Conservation (phyloP, 2,329 filamentous ascomycete species). For the Endocalyx cinctus region DNA sequence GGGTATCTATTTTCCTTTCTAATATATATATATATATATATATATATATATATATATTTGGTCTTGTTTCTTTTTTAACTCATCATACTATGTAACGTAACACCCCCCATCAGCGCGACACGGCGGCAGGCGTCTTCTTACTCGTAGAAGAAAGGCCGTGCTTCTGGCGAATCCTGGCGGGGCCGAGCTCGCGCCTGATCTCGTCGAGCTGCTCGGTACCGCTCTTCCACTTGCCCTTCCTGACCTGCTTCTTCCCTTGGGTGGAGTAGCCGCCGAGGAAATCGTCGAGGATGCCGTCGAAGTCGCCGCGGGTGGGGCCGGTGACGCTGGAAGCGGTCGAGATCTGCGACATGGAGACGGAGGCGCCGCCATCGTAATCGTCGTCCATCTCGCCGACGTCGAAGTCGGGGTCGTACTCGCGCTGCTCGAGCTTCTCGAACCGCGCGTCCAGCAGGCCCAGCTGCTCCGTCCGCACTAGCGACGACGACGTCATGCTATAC, state of each 20-base stretch:
- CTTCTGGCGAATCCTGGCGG: conserved; percentile 54
- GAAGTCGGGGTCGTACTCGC: conserved; percentile 52
- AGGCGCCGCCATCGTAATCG: conserved; percentile 43
- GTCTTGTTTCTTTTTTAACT: too few relatives aligned
- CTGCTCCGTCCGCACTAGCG: conserved; percentile 81
- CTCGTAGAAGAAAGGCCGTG: conserved; percentile 39
- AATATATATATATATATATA: too few relatives aligned
- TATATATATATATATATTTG: too few relatives aligned
- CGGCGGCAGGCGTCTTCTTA: conserved; percentile 13
- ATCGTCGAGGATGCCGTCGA: conserved; percentile 87
- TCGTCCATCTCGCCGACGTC: conserved; percentile 50
- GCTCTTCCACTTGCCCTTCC: conserved; percentile 74
- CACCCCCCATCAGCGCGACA: conserved; percentile 7
- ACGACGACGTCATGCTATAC: conserved; percentile 90
- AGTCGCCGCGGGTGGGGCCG: conserved; percentile 69
- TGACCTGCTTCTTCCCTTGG: conserved; percentile 68
- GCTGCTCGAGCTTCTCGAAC: conserved; percentile 86
- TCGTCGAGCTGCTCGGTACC: conserved; percentile 90
- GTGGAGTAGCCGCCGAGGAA: conserved; percentile 75
- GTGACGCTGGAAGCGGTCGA: conserved; percentile 63
- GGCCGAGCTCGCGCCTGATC: conserved; percentile 74
- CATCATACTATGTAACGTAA: too few relatives aligned
- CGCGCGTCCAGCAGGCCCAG: conserved; percentile 79
- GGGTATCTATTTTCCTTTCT: too few relatives aligned
- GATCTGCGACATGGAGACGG: conserved; percentile 54